Base-by-base conservation (phyloP, 2,329 filamentous ascomycete species). In the Akanthomyces muscarius region DNA sequence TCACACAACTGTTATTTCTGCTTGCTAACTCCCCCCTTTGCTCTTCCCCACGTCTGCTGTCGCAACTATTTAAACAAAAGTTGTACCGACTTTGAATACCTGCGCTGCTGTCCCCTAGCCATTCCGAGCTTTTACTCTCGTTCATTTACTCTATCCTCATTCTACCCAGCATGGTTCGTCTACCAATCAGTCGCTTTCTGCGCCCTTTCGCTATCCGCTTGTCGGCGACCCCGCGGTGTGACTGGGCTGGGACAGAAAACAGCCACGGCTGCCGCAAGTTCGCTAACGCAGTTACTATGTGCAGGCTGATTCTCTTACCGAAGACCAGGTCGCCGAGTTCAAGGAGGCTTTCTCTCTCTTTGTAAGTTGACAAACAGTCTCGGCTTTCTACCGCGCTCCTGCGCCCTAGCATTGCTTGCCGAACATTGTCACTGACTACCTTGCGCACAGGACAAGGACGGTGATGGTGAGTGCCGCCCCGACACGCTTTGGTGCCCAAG, bases 271-370 rank as follows among this genome's bases (percentile, higher is more conserved):
- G 50, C 59, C 51, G 57, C 18, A 41, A 58, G 41, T 51, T 61
- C n/a, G 66, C 72, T 71, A 65, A 75, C 70, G 59, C 47, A 63
- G 57, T 62, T 64, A 58, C 66, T 62, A 58, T 54, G 45, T 61
- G 62, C 77, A 98, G 94, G 94, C 94, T 78, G 95, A 99, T 79
- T 94, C 94, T 79, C 89, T 99, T 76, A 98, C 95, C 73, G 95
- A 99, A 86, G 95, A 99, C 84, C 95, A 99, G 87, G 95, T 99
- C 78, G 98, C 95, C 77, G 95, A 99, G 84, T 99, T 98, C 86
- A 99, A 98, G 90, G 95, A 99, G 84, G 95, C 95, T 62, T 99
- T 99, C 83, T 99, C 95, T 78, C 91, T 99, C 70, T 99, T 99
- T 81, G 95, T 99, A 89, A 89, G 95, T 80, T 28, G 18, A 52